Evolutionary conservation across 2,329 filamentous ascomycete genomes (phyloP).

Genomic region (Trichoderma polysporum): DNA sequence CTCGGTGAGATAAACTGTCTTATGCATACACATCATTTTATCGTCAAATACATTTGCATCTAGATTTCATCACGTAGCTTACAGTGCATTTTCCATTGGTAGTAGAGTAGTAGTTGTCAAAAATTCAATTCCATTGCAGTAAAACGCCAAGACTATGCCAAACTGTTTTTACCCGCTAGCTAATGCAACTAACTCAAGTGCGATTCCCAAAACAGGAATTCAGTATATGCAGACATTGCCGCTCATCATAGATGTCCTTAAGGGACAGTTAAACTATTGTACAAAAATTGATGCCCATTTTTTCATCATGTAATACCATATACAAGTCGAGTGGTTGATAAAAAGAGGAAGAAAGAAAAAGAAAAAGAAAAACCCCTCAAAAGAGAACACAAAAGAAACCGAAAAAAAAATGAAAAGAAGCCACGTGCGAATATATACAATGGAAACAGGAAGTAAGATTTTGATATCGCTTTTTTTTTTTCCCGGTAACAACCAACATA

Average conservation of each 20-base stretch:
- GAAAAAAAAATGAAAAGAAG: not conserved
- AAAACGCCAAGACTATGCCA: slow-evolving; percentile 3
- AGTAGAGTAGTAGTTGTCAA: not conserved
- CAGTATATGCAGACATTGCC: slow-evolving; percentile 14
- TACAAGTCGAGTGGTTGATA: not conserved
- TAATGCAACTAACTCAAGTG: slow-evolving; percentile 7
- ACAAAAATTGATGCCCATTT: slow-evolving; percentile 13
- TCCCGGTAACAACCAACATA: not conserved
- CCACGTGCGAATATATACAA: not conserved
- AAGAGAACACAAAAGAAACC: not conserved
- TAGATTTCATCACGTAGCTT: not conserved
- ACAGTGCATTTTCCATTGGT: not conserved
- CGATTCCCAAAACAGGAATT: not conserved
- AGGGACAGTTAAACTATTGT: slow-evolving; percentile 10
- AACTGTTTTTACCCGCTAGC: slow-evolving; percentile 8
- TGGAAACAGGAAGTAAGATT: slow-evolving; percentile 6
- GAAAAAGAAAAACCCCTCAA: not conserved
- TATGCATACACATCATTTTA: not conserved
- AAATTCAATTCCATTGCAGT: not conserved
- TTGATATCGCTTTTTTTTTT: not conserved
- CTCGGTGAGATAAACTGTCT: not conserved
- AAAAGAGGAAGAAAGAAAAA: not conserved
- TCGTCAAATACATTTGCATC: not conserved
- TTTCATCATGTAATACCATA: slow-evolving; percentile 6
- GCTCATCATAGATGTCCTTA: slow-evolving; percentile 9